Evolutionary conservation across 192 early-diverging fungal species (phyloP), one percentile per base, ranked within the genome.

Genomic region (Phycomyces blakesleeanus): DNA sequence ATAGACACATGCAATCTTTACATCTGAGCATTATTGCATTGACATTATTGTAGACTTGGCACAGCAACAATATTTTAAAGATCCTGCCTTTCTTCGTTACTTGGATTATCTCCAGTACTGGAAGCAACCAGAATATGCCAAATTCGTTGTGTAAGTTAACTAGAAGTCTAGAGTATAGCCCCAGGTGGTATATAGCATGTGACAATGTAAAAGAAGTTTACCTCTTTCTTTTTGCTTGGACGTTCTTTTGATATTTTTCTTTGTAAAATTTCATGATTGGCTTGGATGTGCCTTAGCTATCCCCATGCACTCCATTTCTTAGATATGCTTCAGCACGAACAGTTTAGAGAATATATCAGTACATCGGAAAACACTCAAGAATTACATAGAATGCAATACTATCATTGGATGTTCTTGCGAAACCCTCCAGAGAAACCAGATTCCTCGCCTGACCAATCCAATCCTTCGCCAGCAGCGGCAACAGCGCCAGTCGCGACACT

Each of bases 21-120:
- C 9, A 34, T 22, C 41, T 51, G 47, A 25, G 10, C 10, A 49
- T 14, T 40, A 24, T 6, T 34, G 15, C 39, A 22, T n/a, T 37
- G 21, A 26, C 11, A 18, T 54, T 24, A 20, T 44, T 51, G 10
- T 68, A 83, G 83, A 87, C 73, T 84, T 98, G 12, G 96, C 91
- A 4, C 96, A 98, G 67, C 88, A 91, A 68, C 82, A 85, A 41
- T 93, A 89, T 68, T 91, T 98, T 66, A 81, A 88, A 38, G 82
- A 94, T 69, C 87, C 85, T 40, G 82, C 84, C 20, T 98, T 96
- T 73, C 69, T 96, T 29, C 90, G 91, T 67, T 98, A 96, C 64
- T 69, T 98, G 20, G 82, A 91, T 41, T 98, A 98, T 65, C 80
- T 98, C 12, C 82, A 84, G 61, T 98, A 96, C 76, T 98, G 92